phyloP scores from a whole-genome alignment of 371 early-diverging fungal genomes.

The Mortierella sp. region DNA sequence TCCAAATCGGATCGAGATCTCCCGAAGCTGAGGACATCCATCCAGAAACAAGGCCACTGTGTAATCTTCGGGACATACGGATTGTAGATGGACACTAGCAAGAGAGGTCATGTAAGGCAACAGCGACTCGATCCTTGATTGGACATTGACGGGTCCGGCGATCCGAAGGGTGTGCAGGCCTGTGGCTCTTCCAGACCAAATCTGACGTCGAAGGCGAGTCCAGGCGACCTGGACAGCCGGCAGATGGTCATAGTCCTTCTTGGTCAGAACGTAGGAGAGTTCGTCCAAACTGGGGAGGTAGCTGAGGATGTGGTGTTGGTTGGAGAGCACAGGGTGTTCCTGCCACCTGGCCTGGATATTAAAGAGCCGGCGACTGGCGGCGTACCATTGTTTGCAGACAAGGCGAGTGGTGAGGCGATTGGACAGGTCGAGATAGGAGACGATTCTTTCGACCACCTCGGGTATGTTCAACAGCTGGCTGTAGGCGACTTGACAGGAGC shows the following conservation, averaged over 20 bases:
- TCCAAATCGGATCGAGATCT: slow-evolving; percentile 1
- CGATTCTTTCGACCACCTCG: slow-evolving; percentile 15
- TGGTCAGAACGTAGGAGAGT: background rate
- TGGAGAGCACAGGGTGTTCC: slow-evolving; percentile 5
- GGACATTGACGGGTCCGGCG: slow-evolving; percentile 5
- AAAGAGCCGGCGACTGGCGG: slow-evolving; percentile 7
- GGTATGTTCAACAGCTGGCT: slow-evolving; percentile 8
- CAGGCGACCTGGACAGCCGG: slow-evolving; percentile 9
- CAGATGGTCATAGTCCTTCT: slow-evolving; percentile 2
- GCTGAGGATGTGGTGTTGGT: slow-evolving; percentile 3
- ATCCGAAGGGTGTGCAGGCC: background rate
- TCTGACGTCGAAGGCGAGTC: slow-evolving; percentile 5
- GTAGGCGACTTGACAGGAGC: background rate
- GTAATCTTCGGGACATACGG: background rate
- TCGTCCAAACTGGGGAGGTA: slow-evolving; percentile 2
- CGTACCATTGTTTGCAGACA: slow-evolving; percentile 22
- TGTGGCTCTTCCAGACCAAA: slow-evolving; percentile 1
- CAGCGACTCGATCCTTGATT: slow-evolving; percentile 11
- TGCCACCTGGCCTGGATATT: slow-evolving; percentile 9
- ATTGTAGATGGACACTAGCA: background rate
- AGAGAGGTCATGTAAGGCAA: slow-evolving; percentile 10
- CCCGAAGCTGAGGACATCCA: slow-evolving; percentile 6
- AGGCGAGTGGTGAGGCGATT: slow-evolving; percentile 11
- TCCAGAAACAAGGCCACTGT: slow-evolving; percentile 17
- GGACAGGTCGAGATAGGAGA: slow-evolving; percentile 8